Percentiles rank a stretch among this genome's conserved stretches.
Evolutionary conservation across 352 stramenopile genomes (phyloP).

Genomic region (Pythium phragmiticola): DNA sequence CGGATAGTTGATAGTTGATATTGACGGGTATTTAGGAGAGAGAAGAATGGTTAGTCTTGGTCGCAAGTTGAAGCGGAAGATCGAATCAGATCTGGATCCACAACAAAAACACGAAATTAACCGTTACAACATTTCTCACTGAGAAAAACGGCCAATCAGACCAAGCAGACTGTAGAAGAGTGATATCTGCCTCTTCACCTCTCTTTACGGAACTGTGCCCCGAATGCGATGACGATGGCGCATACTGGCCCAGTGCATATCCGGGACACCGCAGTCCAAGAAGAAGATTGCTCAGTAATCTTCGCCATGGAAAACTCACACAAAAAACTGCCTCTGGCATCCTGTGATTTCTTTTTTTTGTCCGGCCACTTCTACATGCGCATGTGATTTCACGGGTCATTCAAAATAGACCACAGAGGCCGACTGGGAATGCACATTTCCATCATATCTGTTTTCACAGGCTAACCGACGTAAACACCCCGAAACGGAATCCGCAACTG

Average conservation of each 20-base stretch:
- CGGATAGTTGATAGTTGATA: background rate
- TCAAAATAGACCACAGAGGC: background rate
- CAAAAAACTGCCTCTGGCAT: constrained; percentile 8
- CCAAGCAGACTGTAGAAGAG: too few relatives aligned
- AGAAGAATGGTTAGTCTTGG: too few relatives aligned
- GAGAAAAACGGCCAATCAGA: too few relatives aligned
- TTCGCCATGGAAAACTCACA: background rate
- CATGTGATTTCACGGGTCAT: background rate
- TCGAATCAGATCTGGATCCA: background rate
- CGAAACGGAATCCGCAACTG: background rate
- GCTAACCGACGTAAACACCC: background rate
- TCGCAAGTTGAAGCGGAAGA: too few relatives aligned
- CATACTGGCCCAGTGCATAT: too few relatives aligned
- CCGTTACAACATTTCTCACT: too few relatives aligned
- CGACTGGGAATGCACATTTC: background rate
- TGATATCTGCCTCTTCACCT: background rate
- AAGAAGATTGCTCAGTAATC: background rate
- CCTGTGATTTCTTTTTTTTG: background rate
- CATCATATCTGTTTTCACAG: background rate
- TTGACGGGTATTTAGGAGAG: background rate
- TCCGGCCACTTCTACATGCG: background rate
- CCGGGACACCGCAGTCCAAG: too few relatives aligned
- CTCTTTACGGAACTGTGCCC: background rate
- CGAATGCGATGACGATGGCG: too few relatives aligned
- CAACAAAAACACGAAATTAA: background rate